phyloP scores from a whole-genome alignment of 805 yeast species.

The Diddensiella caesifluorescens region DNA sequence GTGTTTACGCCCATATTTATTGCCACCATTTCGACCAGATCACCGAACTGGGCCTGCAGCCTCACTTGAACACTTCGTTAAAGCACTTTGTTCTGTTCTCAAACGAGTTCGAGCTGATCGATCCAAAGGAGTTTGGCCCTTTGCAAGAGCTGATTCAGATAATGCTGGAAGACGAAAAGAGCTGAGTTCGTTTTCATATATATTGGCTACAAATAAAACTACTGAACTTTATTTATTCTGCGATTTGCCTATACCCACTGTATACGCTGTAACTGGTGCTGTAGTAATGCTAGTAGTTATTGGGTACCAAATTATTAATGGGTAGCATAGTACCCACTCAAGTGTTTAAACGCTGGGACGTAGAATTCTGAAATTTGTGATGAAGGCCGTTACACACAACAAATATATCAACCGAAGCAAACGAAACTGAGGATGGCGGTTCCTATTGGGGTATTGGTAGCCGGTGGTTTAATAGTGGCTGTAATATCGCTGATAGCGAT shows the following conservation, averaged over 20 bases:
- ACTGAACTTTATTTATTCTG: too few relatives aligned
- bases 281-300: constrained; percentile 1
- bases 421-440: too few relatives aligned
- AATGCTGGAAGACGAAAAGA: constrained; percentile 44
- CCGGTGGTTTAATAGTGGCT: constrained; percentile 6
- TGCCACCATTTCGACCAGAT: constrained; percentile 98
- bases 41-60: constrained; percentile 84
- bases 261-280: neutral
- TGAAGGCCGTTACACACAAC: too few relatives aligned
- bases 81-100: constrained; percentile 89
- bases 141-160: constrained; percentile 73
- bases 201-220: too few relatives aligned
- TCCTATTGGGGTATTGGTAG: constrained; percentile 8
- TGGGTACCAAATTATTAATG: too few relatives aligned
- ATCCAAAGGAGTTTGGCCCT: constrained; percentile 85
- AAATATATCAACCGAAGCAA: too few relatives aligned
- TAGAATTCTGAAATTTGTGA: too few relatives aligned
- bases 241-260: too few relatives aligned
- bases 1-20: constrained; percentile 95
- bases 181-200: neutral
- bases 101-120: constrained; percentile 74
- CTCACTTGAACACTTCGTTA: constrained; percentile 87
- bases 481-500: constrained; percentile 2
- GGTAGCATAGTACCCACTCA: too few relatives aligned
- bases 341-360: too few relatives aligned